phyloP scores from a whole-genome alignment of 1,284 basidiomycete genomes.

The Marasmius oreades region DNA sequence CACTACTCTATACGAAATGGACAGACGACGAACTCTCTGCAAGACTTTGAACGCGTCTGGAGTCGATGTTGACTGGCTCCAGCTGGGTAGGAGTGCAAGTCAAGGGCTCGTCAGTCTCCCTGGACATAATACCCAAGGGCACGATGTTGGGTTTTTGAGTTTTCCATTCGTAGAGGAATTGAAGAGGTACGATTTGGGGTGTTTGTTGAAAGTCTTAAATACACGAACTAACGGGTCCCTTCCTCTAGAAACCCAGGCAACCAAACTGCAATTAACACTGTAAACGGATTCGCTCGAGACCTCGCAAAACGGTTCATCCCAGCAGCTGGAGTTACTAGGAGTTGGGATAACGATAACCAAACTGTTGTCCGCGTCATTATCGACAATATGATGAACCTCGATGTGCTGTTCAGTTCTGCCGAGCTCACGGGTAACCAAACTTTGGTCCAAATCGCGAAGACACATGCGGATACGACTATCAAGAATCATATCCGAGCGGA shows the following conservation, averaged over 20 bases:
- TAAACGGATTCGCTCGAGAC: conserved; percentile 41
- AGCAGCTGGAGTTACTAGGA: conserved; percentile 45
- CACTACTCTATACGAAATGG: conserved; percentile 52
- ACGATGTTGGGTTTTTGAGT: conserved; percentile 70
- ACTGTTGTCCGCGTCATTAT: conserved; percentile 65
- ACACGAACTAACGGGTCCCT: neutral
- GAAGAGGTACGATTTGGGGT: conserved; percentile 31
- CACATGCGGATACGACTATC: conserved; percentile 65
- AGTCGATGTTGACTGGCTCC: conserved; percentile 47
- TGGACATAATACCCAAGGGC: conserved; percentile 44
- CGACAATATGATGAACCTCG: conserved; percentile 78
- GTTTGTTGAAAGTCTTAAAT: neutral
- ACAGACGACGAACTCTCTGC: conserved; percentile 49
- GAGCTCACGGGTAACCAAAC: conserved; percentile 56
- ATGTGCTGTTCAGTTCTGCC: conserved; percentile 55
- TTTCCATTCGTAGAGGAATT: conserved; percentile 60
- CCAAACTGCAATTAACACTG: conserved; percentile 37
- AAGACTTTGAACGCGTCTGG: conserved; percentile 29
- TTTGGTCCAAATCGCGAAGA: conserved; percentile 53
- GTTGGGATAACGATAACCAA: conserved; percentile 56
- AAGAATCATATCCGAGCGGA: conserved; percentile 61
- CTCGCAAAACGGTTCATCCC: conserved; percentile 43
- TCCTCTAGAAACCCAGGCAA: conserved; percentile 38
- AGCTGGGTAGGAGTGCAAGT: conserved; percentile 46
- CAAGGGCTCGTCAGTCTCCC: conserved; percentile 40